Base-by-base conservation (phyloP, 2,329 filamentous ascomycete genomes). In the Coniochaeta prunicola region DNA sequence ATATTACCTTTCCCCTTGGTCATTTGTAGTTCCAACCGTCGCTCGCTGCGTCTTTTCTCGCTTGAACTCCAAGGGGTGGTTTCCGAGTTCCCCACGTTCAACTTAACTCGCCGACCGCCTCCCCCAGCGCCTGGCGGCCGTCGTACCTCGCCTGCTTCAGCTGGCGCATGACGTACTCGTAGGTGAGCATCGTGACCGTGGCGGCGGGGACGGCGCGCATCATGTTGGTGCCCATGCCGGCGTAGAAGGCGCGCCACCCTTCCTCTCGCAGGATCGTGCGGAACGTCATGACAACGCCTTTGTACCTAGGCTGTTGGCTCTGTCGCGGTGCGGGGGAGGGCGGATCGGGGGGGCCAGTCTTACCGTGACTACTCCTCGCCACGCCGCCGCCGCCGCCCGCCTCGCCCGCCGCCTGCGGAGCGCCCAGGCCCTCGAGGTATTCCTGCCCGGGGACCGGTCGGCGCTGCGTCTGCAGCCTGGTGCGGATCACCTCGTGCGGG, bases 171-270 rank as follows among this genome's bases (percentile, higher is more conserved):
- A 80, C 76, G 66, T 88, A 94, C 75, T 99, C 94, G 70, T 96
- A 99, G 13, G 93, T 97, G 70, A 97, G 80, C 88, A 99, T 96
- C 3, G 94, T 99, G 28, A 96, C 96, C 68, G 96, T 96, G 21
- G 94, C 93, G 24, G 94, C 92, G 33, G 94, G 94, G 13, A 99
- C 88, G 8, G 94, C 94, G 59, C 94, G 85, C 80, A 97, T 91
- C 85, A 99, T 90, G 75, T 99, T 99, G 55, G 93, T 96, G 38
- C 94, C 94, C 80, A 99, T 91, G 36, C 94, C 94, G 26, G 92
- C 93, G 71, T 99, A 99, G 68, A 99, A 97, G 3, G 93, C 93
- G 62, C 89, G 83, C 92, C 93, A 97, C 7, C 94, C 94, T 73
- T 99, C 94, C 73, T 99, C 94, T 34, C 78, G 79, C 38, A 97